Percentiles rank a stretch among this genome's conserved stretches.
These are phyloP conservation scores for Tuber calosporum DNA, from an alignment of 495 filamentous ascomycete genomes.

Conservation along the genomic window DNA sequence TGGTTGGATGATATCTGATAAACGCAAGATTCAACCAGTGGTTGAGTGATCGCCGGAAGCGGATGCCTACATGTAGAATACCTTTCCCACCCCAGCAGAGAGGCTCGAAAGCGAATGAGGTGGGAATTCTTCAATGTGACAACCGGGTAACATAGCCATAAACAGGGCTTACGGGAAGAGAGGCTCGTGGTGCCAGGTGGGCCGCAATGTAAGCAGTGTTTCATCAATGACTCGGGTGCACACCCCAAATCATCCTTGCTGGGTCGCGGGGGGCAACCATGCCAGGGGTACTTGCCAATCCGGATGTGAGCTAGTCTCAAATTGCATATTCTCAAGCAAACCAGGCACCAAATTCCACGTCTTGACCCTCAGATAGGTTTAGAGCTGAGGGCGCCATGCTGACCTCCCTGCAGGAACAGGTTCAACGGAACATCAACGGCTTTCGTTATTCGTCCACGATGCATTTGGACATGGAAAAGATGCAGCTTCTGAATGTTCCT, in stretches of 20 bases:
- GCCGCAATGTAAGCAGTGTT: background rate
- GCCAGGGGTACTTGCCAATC: background rate
- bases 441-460: constrained; percentile 21
- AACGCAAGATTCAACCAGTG: background rate
- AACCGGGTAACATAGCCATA: background rate
- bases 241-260: background rate
- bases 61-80: too few relatives aligned
- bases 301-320: background rate
- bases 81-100: too few relatives aligned
- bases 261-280: background rate
- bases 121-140: background rate
- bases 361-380: constrained; percentile 11
- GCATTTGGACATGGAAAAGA: constrained; percentile 2
- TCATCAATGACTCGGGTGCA: background rate
- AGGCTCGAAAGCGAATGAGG: too few relatives aligned
- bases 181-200: background rate
- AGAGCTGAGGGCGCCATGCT: constrained; percentile 22
- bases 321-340: background rate
- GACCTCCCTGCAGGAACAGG: constrained; percentile 17
- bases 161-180: background rate
- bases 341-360: background rate
- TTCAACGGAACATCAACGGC: constrained; percentile 8
- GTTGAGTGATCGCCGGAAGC: background rate
- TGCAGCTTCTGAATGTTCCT: constrained; percentile 13
- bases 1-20: background rate